A percentile compares a stretch with the other conserved stretches of the same genome.
Evolutionary conservation across 2,329 filamentous ascomycete species (phyloP).

Genomic region (Cercospora citrullina): DNA sequence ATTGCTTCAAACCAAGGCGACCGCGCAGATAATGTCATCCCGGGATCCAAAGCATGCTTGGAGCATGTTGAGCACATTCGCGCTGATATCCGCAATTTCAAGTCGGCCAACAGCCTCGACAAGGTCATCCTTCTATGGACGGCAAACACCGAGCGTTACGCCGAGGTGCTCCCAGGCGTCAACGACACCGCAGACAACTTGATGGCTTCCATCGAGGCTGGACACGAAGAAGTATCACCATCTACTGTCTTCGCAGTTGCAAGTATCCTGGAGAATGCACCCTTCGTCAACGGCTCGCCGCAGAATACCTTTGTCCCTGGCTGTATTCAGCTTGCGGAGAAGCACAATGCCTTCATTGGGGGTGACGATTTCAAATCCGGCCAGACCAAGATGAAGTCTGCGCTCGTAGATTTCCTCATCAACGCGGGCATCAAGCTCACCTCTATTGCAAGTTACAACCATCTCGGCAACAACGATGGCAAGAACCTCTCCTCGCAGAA

Average conservation of each 20-base stretch:
- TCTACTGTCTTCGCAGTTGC: conserved; percentile 96
- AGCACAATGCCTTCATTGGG: conserved; percentile 85
- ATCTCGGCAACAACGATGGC: conserved; percentile 98
- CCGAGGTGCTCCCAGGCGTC: conserved; percentile 81
- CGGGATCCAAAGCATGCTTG: conserved; percentile 78
- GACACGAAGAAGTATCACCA: conserved; percentile 88
- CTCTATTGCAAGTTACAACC: conserved; percentile 98
- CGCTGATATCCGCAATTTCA: conserved; percentile 92
- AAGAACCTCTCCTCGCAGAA: conserved; percentile 97
- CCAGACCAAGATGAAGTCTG: conserved; percentile 99
- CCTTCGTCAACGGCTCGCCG: conserved; percentile 98
- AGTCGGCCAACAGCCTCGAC: conserved; percentile 78
- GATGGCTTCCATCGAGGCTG: conserved; percentile 78
- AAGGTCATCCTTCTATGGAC: conserved; percentile 98
- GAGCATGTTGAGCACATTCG: conserved; percentile 92
- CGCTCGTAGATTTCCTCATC: conserved; percentile 97
- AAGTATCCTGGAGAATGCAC: conserved; percentile 81
- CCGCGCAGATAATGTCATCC: conserved; percentile 85
- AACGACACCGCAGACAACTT: conserved; percentile 97
- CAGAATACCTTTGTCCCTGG: conserved; percentile 99
- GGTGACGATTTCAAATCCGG: conserved; percentile 99
- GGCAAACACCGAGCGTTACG: conserved; percentile 96
- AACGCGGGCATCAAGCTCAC: conserved; percentile 98
- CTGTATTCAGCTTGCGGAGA: conserved; percentile 82
- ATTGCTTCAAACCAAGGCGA: conserved; percentile 98